A percentile compares a stretch with the other conserved stretches of the same genome.
These are phyloP conservation scores for Cordyceps fumosorosea DNA, from an alignment of 2,329 filamentous ascomycete species.

Conservation along the genomic window DNA sequence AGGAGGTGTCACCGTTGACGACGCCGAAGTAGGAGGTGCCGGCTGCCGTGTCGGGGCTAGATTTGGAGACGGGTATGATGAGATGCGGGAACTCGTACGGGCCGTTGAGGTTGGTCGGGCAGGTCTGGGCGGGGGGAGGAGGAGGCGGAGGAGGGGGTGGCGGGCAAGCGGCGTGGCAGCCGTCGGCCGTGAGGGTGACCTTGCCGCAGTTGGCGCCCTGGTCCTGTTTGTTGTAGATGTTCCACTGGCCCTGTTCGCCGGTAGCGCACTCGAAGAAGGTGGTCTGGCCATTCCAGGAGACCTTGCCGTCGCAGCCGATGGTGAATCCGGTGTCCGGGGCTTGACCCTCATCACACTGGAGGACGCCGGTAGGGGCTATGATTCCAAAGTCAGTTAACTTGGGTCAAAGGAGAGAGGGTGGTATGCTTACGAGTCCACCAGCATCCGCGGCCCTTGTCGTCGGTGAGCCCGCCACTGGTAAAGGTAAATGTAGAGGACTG, in stretches of 20 bases:
- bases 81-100: slow-evolving; percentile 53
- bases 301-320: slow-evolving; percentile 43
- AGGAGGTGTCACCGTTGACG: slow-evolving; percentile 45
- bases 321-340: slow-evolving; percentile 47
- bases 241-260: slow-evolving; percentile 42
- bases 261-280: slow-evolving; percentile 57
- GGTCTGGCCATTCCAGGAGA: slow-evolving; percentile 44
- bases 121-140: slow-evolving; percentile 23
- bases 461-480: slow-evolving; percentile 47
- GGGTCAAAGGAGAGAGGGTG: background rate
- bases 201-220: slow-evolving; percentile 38
- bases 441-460: slow-evolving; percentile 51
- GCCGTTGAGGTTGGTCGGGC: slow-evolving; percentile 38
- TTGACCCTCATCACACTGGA: slow-evolving; percentile 54
- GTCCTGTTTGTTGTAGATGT: slow-evolving; percentile 43
- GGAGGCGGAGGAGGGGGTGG: slow-evolving; percentile 14
- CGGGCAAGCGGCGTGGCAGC: slow-evolving; percentile 24
- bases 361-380: slow-evolving; percentile 48
- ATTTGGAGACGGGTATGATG: slow-evolving; percentile 53
- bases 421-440: slow-evolving; percentile 51
- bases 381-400: background rate
- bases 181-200: slow-evolving; percentile 38
- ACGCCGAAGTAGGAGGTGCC: slow-evolving; percentile 52
- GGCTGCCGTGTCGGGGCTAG: slow-evolving; percentile 41
- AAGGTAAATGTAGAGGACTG: slow-evolving; percentile 47